phyloP scores from a whole-genome alignment of 2,329 filamentous ascomycete genomes.

The Paraphoma sp. region DNA sequence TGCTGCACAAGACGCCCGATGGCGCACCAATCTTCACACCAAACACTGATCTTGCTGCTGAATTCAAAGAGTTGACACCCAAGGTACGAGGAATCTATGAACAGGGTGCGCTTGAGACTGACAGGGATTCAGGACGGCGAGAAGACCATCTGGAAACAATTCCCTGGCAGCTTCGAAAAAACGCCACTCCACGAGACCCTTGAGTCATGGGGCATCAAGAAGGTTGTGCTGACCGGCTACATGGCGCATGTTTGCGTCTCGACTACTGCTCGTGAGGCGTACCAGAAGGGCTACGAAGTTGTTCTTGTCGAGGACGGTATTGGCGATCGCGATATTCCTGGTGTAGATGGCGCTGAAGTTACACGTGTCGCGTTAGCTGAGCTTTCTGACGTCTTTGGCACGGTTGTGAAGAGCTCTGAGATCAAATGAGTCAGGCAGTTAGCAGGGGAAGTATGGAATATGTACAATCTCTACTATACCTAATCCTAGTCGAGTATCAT shows the following conservation, averaged over 20 bases:
- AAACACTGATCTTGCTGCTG: constrained; percentile 63
- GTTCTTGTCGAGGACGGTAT: constrained; percentile 67
- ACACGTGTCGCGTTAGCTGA: constrained; percentile 60
- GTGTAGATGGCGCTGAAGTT: constrained; percentile 62
- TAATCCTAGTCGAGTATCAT: not conserved
- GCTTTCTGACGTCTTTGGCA: constrained; percentile 69
- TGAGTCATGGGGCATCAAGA: constrained; percentile 59
- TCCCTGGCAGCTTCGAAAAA: constrained; percentile 66
- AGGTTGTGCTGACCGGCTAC: constrained; percentile 68
- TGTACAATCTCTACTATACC: not conserved
- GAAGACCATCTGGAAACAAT: constrained; percentile 62
- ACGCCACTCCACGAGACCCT: constrained; percentile 65
- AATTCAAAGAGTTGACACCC: constrained; percentile 66
- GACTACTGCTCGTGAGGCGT: constrained; percentile 67
- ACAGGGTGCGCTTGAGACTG: not conserved
- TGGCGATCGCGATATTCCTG: constrained; percentile 71
- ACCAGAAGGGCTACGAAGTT: constrained; percentile 69
- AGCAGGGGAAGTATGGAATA: not conserved
- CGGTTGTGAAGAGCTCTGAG: constrained; percentile 60
- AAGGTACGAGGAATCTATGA: constrained; percentile 15
- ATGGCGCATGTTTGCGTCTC: constrained; percentile 72
- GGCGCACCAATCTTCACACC: constrained; percentile 73
- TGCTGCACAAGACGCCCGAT: constrained; percentile 65
- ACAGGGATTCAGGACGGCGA: constrained; percentile 53
- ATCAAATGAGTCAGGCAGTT: constrained; percentile 44